A percentile compares a stretch with the other conserved stretches of the same genome.
These are phyloP conservation scores for Kwoniella dejecticola DNA, from an alignment of 768 basidiomycete genomes.

Conservation along the genomic window DNA sequence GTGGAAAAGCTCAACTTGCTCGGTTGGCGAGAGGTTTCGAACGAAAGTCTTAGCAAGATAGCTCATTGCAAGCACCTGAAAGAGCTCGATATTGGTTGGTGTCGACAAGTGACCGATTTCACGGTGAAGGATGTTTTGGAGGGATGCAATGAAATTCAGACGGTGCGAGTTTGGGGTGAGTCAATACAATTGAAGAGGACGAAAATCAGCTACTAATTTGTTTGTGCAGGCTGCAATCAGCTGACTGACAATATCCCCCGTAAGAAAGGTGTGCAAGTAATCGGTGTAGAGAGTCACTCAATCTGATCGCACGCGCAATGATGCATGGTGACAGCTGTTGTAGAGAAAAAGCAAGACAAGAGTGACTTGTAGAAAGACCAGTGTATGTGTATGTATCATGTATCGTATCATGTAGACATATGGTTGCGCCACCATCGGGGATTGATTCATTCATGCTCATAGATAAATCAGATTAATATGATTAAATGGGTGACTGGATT, in stretches of 20 bases:
- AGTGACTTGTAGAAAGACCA: neutral
- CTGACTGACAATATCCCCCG: slow-evolving; percentile 53
- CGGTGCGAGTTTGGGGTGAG: slow-evolving; percentile 61
- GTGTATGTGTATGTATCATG: no score
- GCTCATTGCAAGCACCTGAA: slow-evolving; percentile 58
- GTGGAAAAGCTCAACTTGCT: slow-evolving; percentile 72
- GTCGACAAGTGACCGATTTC: slow-evolving; percentile 79
- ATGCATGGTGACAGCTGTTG: no score
- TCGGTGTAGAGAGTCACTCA: slow-evolving; percentile 52
- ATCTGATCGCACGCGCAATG: neutral
- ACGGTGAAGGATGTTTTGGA: slow-evolving; percentile 70
- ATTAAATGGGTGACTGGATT: neutral
- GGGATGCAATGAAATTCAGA: slow-evolving; percentile 57
- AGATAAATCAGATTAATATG: neutral
- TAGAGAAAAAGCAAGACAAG: no score
- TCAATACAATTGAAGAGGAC: neutral
- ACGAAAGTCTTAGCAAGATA: slow-evolving; percentile 59
- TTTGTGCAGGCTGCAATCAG: slow-evolving; percentile 48
- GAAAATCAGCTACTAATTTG: neutral
- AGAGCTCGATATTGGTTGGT: slow-evolving; percentile 80
- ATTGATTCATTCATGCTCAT: no score
- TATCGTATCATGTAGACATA: no score
- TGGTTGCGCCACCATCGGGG: neutral
- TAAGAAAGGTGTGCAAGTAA: slow-evolving; percentile 52
- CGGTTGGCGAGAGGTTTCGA: slow-evolving; percentile 68